A percentile compares a stretch with the other conserved stretches of the same genome.
Evolutionary conservation across 164 flowering plant species (phyloP).

Genomic region (Annona squamosa): DNA sequence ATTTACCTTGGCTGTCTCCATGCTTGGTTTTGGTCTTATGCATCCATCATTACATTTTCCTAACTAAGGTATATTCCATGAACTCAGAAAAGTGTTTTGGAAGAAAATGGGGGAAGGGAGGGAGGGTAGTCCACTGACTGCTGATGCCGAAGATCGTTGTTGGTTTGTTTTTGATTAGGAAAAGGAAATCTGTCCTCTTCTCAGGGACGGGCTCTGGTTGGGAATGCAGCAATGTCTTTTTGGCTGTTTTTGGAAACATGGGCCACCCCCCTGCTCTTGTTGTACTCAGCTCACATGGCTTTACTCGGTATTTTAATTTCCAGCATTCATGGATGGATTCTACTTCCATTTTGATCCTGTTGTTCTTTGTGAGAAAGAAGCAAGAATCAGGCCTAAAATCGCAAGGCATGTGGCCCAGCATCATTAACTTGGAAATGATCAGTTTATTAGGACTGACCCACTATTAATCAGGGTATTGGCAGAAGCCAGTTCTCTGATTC

Average conservation of each 20-base stretch:
- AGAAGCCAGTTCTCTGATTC: too few species aligned
- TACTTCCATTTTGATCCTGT: not conserved
- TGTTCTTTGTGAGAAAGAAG: too few species aligned
- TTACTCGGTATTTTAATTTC: not conserved
- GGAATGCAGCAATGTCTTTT: not conserved
- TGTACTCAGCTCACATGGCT: not conserved
- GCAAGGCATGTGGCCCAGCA: not conserved
- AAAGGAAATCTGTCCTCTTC: slow-evolving; percentile 1
- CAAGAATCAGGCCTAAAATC: too few species aligned
- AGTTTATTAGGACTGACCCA: too few species aligned
- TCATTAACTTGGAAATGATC: not conserved
- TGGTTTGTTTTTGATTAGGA: not conserved
- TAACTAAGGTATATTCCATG: not conserved
- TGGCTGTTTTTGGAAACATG: not conserved
- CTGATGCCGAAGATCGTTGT: slow-evolving; percentile 1
- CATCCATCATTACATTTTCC: not conserved
- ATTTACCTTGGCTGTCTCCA: not conserved
- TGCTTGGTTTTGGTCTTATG: not conserved
- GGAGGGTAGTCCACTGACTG: not conserved
- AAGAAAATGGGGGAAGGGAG: not conserved
- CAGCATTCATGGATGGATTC: not conserved
- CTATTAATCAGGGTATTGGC: too few species aligned
- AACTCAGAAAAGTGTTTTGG: not conserved
- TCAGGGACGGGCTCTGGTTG: not conserved
- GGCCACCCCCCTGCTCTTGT: not conserved